Conservation (phyloP, 2,329 filamentous ascomycete species). For the Colletotrichum sp. region DNA sequence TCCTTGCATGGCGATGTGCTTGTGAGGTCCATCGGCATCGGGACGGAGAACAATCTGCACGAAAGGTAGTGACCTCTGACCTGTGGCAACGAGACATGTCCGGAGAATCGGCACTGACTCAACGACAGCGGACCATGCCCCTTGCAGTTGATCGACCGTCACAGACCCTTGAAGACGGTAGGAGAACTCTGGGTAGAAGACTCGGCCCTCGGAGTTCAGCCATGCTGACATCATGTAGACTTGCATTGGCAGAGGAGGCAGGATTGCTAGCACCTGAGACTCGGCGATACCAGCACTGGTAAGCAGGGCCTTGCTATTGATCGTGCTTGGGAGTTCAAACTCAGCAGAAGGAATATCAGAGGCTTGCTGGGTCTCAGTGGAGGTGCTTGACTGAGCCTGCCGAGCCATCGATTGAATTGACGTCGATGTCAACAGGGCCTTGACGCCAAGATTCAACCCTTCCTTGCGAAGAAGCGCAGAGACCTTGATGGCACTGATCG, state of each 20-base stretch:
- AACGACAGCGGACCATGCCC: constrained; percentile 68
- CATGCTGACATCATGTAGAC: constrained; percentile 80
- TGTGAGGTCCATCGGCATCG: constrained; percentile 23
- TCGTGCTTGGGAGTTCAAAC: not conserved
- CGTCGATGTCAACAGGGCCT: constrained; percentile 71
- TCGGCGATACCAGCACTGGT: constrained; percentile 41
- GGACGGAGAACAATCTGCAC: constrained; percentile 65
- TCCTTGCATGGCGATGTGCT: constrained; percentile 28
- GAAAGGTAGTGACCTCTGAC: constrained; percentile 52
- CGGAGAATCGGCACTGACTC: constrained; percentile 67
- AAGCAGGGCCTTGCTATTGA: constrained; percentile 47
- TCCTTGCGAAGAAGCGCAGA: constrained; percentile 71
- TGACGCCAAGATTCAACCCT: constrained; percentile 68
- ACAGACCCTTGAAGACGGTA: constrained; percentile 56
- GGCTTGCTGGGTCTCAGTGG: not conserved
- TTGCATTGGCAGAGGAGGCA: constrained; percentile 80
- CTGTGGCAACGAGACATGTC: constrained; percentile 66
- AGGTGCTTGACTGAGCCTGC: constrained; percentile 31
- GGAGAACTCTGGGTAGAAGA: constrained; percentile 78
- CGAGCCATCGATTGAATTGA: constrained; percentile 67
- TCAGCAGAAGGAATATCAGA: not conserved
- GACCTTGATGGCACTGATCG: constrained; percentile 89
- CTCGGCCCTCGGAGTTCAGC: constrained; percentile 67
- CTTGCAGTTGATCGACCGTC: constrained; percentile 45
- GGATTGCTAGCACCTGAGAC: constrained; percentile 55